Conservation (phyloP, 768 basidiomycete genomes). For the Hypholoma sublateritium region DNA sequence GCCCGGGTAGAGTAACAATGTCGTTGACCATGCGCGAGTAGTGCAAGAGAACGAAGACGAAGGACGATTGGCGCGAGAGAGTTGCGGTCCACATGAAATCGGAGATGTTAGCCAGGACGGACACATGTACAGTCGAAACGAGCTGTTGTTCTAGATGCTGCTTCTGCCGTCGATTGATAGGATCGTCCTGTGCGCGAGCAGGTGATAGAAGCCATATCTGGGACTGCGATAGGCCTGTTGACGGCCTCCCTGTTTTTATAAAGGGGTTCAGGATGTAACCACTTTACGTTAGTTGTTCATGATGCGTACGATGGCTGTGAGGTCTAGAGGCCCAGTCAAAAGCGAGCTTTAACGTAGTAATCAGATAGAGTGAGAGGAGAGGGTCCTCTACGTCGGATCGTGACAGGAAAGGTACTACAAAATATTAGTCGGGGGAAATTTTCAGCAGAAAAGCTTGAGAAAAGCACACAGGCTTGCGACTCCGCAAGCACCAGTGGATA, state of each 20-base stretch:
- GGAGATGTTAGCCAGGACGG: constrained; percentile 69
- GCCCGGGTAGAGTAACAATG: constrained; percentile 70
- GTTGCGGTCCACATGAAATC: constrained; percentile 46
- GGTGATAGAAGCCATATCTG: constrained; percentile 46
- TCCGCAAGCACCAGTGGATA: no score
- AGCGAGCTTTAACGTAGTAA: no score
- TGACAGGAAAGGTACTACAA: no score
- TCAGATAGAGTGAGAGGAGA: no score
- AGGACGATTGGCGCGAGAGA: constrained; percentile 32
- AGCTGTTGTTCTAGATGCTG: constrained; percentile 49
- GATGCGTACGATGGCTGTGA: no score
- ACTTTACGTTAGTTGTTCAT: no score
- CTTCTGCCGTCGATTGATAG: constrained; percentile 49
- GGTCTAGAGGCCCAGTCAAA: no score
- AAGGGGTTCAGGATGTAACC: no score
- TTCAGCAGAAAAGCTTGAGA: no score
- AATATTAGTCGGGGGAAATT: no score
- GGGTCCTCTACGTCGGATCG: no score
- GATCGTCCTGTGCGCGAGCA: constrained; percentile 65
- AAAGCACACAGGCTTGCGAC: no score
- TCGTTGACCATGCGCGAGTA: constrained; percentile 75
- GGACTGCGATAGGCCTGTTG: constrained; percentile 51
- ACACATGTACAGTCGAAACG: constrained; percentile 75
- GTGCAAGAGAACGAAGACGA: constrained; percentile 54
- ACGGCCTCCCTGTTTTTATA: constrained; percentile 75